phyloP scores from a whole-genome alignment of 2,329 filamentous ascomycete genomes.

The Phialophora verrucosa region DNA sequence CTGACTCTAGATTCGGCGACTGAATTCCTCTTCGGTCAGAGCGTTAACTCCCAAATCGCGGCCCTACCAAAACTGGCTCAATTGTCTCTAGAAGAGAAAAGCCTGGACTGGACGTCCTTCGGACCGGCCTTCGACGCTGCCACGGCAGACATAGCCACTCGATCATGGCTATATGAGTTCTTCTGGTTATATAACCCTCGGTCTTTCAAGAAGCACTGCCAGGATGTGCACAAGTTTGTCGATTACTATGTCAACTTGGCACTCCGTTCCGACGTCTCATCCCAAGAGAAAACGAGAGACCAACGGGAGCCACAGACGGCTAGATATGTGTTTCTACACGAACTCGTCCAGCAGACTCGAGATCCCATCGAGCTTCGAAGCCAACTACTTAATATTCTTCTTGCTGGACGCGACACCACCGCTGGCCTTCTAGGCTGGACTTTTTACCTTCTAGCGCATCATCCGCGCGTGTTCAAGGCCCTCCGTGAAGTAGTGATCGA shows the following conservation, averaged over 20 bases:
- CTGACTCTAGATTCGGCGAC: conserved; percentile 81
- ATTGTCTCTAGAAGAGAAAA: conserved; percentile 69
- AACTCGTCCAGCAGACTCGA: conserved; percentile 2
- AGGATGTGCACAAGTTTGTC: conserved; percentile 54
- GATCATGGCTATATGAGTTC: conserved; percentile 42
- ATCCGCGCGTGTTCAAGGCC: not conserved
- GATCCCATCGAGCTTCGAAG: conserved; percentile 1
- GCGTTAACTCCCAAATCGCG: conserved; percentile 63
- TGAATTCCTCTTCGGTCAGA: conserved; percentile 81
- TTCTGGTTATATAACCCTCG: conserved; percentile 49
- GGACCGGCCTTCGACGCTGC: conserved; percentile 45
- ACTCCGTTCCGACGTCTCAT: conserved; percentile 1
- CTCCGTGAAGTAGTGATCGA: not conserved
- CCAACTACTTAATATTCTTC: conserved; percentile 41
- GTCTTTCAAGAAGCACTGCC: conserved; percentile 48
- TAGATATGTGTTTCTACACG: conserved; percentile 6
- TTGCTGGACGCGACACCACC: too few relatives aligned
- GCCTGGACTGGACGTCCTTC: conserved; percentile 59
- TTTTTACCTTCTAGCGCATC: not conserved
- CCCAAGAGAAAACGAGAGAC: not conserved
- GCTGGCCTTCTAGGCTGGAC: not conserved
- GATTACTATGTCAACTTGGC: conserved; percentile 56
- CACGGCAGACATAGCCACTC: conserved; percentile 39
- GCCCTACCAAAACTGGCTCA: conserved; percentile 57
- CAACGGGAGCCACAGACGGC: not conserved